Percentiles rank a stretch among this genome's conserved stretches.
These are phyloP conservation scores for Lithohypha guttulata DNA, from an alignment of 2,329 filamentous ascomycete species.

Conservation along the genomic window DNA sequence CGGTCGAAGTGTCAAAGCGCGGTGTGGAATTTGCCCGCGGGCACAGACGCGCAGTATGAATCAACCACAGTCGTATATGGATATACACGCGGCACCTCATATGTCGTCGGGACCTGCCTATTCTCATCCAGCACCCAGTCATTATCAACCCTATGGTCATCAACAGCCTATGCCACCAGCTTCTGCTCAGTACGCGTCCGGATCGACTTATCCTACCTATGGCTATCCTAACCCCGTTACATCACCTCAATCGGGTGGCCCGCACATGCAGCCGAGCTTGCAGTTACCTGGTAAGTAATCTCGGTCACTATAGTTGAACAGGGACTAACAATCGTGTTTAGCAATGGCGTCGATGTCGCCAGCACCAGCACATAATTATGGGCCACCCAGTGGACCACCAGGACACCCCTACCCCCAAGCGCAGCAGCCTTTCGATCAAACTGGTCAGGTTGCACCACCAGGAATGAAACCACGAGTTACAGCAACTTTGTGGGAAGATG, in stretches of 20 bases:
- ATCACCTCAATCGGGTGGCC: slow-evolving; percentile 61
- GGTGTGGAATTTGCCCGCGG: no score
- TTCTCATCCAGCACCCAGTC: slow-evolving; percentile 64
- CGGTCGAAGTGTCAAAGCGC: no score
- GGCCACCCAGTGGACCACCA: slow-evolving; percentile 24
- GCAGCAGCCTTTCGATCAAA: slow-evolving; percentile 61
- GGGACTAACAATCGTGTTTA: slow-evolving; percentile 19
- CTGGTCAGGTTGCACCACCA: slow-evolving; percentile 82
- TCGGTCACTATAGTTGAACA: not conserved
- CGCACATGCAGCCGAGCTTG: slow-evolving; percentile 56
- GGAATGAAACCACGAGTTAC: slow-evolving; percentile 96
- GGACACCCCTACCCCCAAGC: slow-evolving; percentile 34
- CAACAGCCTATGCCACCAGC: slow-evolving; percentile 64
- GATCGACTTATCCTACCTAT: slow-evolving; percentile 56
- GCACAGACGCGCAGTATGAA: no score
- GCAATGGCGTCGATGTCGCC: slow-evolving; percentile 29
- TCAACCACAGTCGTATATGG: slow-evolving; percentile 70
- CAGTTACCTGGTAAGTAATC: slow-evolving; percentile 43
- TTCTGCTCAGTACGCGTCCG: slow-evolving; percentile 55
- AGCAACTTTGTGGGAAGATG: slow-evolving; percentile 95
- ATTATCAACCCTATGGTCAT: slow-evolving; percentile 67
- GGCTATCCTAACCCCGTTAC: slow-evolving; percentile 66
- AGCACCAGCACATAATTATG: slow-evolving; percentile 15
- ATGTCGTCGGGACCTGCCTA: slow-evolving; percentile 68
- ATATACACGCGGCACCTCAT: slow-evolving; percentile 60